phyloP scores from a whole-genome alignment of 139 green algal species.

The Closterium sp. region DNA sequence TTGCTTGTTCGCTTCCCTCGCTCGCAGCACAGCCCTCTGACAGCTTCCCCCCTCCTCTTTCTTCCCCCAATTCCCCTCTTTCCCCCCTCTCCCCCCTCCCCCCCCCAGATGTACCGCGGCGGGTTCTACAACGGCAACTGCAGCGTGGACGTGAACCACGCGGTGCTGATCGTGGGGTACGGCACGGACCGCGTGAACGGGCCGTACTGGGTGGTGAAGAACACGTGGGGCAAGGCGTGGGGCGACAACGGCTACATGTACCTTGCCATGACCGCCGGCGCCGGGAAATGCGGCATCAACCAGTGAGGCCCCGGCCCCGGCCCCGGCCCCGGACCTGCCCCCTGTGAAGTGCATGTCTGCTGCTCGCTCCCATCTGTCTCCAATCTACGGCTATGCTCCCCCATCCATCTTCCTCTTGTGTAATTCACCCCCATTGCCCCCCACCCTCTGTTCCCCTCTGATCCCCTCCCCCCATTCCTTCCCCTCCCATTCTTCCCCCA shows the following conservation, averaged over 20 bases:
- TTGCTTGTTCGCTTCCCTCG: not conserved
- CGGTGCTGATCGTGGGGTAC: conserved; percentile 4
- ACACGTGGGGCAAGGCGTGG: conserved; percentile 77
- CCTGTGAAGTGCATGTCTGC: too few species aligned
- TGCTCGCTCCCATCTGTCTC: too few species aligned
- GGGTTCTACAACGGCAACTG: conserved; percentile 15
- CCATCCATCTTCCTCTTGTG: too few species aligned
- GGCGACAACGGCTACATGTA: conserved; percentile 89
- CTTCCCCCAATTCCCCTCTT: not conserved
- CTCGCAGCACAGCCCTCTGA: not conserved
- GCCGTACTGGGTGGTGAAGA: not conserved
- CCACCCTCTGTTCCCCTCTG: not conserved
- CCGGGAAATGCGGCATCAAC: conserved; percentile 84
- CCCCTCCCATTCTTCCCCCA: not conserved
- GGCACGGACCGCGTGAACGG: not conserved
- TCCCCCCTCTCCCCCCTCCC: too few species aligned
- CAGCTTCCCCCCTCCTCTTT: not conserved
- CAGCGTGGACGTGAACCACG: not conserved
- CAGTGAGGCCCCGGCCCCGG: not conserved
- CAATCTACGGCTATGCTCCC: too few species aligned
- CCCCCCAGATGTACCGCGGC: not conserved
- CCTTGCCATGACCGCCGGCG: conserved; percentile 53
- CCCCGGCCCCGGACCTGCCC: too few species aligned
- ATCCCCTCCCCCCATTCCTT: not conserved
- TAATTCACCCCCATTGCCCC: not conserved